Percentiles rank a stretch among this genome's conserved stretches.
Conservation (phyloP, 148 eudicot species). For the Fagopyrum homotropicum region DNA sequence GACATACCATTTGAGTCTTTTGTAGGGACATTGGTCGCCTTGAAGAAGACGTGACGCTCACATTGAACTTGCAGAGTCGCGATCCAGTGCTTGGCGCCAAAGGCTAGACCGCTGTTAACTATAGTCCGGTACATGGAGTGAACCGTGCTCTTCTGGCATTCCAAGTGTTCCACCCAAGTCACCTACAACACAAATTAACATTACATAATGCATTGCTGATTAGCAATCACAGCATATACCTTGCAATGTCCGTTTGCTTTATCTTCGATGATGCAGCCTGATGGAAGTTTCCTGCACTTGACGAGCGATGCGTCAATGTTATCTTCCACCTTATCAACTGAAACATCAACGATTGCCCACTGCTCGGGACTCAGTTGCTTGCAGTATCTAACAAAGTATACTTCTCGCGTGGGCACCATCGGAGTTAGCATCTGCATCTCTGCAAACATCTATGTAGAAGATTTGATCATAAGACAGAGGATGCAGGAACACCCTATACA, state of each 20-base stretch:
- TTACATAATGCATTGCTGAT: not conserved
- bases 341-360: conserved; percentile 93
- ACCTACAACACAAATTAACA: conserved; percentile 36
- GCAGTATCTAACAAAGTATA: conserved; percentile 79
- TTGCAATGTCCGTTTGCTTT: conserved; percentile 88
- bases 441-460: conserved; percentile 67
- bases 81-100: conserved; percentile 91
- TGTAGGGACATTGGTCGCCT: conserved; percentile 94
- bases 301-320: conserved; percentile 59
- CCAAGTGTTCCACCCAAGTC: conserved; percentile 92
- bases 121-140: conserved; percentile 66
- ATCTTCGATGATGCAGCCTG: conserved; percentile 96
- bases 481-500: not conserved
- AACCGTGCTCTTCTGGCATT: conserved; percentile 59
- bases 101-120: conserved; percentile 82
- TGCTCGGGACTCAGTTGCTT: conserved; percentile 68
- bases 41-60: conserved; percentile 73
- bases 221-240: conserved; percentile 28
- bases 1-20: conserved; percentile 74
- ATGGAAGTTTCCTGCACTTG: conserved; percentile 78
- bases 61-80: conserved; percentile 84
- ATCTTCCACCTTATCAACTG: conserved; percentile 70
- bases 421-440: conserved; percentile 97
- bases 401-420: conserved; percentile 80
- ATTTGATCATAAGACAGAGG: not conserved